Evolutionary conservation across 768 basidiomycete genomes (phyloP), one percentile per base, ranked within the genome.

Genomic region (Leucogyrophana mollusca): DNA sequence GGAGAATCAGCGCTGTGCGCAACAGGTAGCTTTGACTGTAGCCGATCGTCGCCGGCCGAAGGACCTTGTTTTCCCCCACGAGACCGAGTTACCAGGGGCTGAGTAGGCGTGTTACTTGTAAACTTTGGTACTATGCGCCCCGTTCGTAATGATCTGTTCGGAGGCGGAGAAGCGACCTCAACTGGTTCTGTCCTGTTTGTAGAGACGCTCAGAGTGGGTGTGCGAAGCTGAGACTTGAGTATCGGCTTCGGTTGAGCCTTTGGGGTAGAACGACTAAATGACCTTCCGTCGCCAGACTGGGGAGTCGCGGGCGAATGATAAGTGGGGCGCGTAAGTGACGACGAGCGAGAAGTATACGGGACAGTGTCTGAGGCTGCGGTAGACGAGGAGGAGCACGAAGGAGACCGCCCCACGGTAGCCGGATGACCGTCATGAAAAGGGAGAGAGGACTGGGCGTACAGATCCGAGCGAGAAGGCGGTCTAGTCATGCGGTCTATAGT

Each of bases 401-500:
- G 50, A 1, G 57, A 43, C 17, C 58, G 54, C 7, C 40, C 39
- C 25, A 55, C 48, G 3, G 43, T 33, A 4, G 21, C 50, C 16
- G 50, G 33, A 3, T 9, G 16, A 3, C 39, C 3, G 48, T 24
- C 18, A 18, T 22, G 25, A 13, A 25, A 34, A 18, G 21, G 27
- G 51, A 43, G 33, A 16, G 47, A 38, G 32, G 37, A 36, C 8
- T 16, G 38, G 39, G 41, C 40, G 18, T 25, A 23, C 21, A 33
- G 50, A 35, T 42, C 45, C 10, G 49, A 47, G 44, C 64, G 64
- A 33, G 70, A 70, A 1, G 79, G 77, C 11, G 73, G 67, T 42
- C 74, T 69, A 2, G 87, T 89, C 87, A 89, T 90, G 37, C 79
- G 77, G 54, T 83, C 77, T 30, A 90, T 75, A 0, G 87, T 90